phyloP scores from a whole-genome alignment of 1,284 basidiomycete species.

The Clitocybe nebularis region DNA sequence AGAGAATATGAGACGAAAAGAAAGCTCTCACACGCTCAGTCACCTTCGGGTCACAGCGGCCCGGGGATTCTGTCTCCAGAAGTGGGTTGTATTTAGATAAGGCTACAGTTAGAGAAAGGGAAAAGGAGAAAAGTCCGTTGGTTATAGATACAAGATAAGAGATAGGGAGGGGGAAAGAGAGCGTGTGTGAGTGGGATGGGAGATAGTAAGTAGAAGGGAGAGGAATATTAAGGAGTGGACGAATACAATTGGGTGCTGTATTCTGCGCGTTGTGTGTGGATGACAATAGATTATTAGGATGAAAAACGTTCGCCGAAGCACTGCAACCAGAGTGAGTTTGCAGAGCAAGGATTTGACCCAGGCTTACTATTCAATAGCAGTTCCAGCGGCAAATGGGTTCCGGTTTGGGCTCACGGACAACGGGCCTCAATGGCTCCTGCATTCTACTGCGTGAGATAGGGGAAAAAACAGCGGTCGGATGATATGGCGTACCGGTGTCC shows the following conservation, averaged over 20 bases:
- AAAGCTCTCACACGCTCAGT: too few relatives aligned
- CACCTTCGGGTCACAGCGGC: too few relatives aligned
- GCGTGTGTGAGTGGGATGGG: background rate
- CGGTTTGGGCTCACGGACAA: constrained; percentile 10
- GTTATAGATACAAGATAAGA: background rate
- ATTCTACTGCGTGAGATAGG: constrained; percentile 2
- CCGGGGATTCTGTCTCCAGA: too few relatives aligned
- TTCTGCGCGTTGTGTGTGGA: background rate
- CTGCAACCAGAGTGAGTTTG: background rate
- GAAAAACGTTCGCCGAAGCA: background rate
- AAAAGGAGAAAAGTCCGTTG: background rate
- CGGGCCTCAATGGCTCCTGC: background rate
- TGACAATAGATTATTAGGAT: background rate
- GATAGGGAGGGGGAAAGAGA: background rate
- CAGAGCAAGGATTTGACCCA: background rate
- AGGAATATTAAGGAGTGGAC: background rate
- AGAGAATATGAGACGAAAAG: too few relatives aligned
- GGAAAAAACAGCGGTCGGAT: background rate
- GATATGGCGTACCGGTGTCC: background rate
- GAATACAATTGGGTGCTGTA: background rate
- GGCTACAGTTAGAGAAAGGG: background rate
- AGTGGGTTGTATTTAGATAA: background rate
- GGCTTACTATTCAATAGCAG: constrained; percentile 9
- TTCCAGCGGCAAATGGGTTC: constrained; percentile 14
- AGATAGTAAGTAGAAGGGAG: background rate